Evolutionary conservation across 768 basidiomycete species (phyloP), one percentile per base, ranked within the genome.

Genomic region (Cystobasidium ongulense): DNA sequence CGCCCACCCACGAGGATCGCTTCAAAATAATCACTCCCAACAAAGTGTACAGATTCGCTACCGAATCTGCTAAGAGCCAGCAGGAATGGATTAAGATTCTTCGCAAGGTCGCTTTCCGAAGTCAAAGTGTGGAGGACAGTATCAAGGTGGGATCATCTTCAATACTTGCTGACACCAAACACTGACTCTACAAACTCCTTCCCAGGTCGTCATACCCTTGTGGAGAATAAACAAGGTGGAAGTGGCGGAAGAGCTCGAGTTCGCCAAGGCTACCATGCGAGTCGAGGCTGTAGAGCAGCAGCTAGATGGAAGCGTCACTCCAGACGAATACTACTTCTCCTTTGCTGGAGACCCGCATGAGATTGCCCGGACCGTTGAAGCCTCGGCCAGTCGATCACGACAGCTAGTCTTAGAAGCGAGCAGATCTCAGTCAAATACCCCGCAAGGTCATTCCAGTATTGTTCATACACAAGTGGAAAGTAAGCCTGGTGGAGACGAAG

Each of bases 81-180:
- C 89, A 92, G 59, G 92, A 95, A 82, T 99, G 95, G 95, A 88
- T 98, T 59, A 97, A 96, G 81, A 88, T 91, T 10, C 88, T 99
- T 74, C 87, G 89, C 73, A 95, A 90, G 81, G 83, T 93, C 68
- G 92, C 97, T 68, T 94, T 98, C 84, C 92, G 92, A 80, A 89
- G 90, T 18, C 94, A 97, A 83, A 96, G 97, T 81, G 89, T 89
- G 85, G 95, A 96, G 1, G 92, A 97, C 78, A 90, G 87, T 77
- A 92, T 97, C 76, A 97, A 97, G 86, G 91, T 90, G n/a, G 36
- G 38, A 5, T 29, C 8, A 8, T 7, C 23, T 29, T 2, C 57
- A 29, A 15, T 27, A 3, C 29, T 10, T 35, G 25, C 8, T 31
- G 29, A 15, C 11, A 5, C 29, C 2, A 5, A 27, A 29, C 3